These are phyloP conservation scores for Colletotrichum sidae DNA, from an alignment of 2,329 filamentous ascomycete species.

Conservation along the genomic window DNA sequence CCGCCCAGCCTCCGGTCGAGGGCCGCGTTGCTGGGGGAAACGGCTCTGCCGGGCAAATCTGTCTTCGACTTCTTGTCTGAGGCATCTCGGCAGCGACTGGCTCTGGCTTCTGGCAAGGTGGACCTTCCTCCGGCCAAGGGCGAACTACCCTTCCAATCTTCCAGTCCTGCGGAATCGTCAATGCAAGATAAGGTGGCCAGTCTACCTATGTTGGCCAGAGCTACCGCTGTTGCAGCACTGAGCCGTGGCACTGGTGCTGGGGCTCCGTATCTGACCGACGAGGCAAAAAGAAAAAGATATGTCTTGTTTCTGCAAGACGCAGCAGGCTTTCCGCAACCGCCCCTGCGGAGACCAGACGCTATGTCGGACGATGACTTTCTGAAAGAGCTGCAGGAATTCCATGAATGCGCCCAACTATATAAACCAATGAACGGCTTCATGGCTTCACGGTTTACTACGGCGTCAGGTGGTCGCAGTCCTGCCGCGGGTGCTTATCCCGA, in stretches of 20 bases:
- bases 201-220: constrained; percentile 73
- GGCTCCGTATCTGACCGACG: constrained; percentile 86
- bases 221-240: constrained; percentile 76
- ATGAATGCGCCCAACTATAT: constrained; percentile 76
- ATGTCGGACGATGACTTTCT: constrained; percentile 78
- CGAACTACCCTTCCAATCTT: constrained; percentile 76
- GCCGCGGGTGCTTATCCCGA: constrained; percentile 37
- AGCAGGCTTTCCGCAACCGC: constrained; percentile 70
- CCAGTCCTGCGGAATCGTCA: constrained; percentile 72
- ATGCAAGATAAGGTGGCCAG: constrained; percentile 68
- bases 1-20: constrained; percentile 80
- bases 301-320: constrained; percentile 82
- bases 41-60: constrained; percentile 87
- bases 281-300: constrained; percentile 83
- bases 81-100: constrained; percentile 81
- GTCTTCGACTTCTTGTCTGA: constrained; percentile 93
- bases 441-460: constrained; percentile 91
- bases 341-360: constrained; percentile 53
- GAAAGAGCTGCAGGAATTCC: constrained; percentile 83
- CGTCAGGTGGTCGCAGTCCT: constrained; percentile 58
- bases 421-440: constrained; percentile 92
- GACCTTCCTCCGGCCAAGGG: constrained; percentile 83
- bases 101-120: constrained; percentile 76
- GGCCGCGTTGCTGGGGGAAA: constrained; percentile 78
- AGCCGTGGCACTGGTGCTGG: constrained; percentile 73